Conservation (phyloP, 495 filamentous ascomycete genomes). For the Xeromyces bisporus region DNA sequence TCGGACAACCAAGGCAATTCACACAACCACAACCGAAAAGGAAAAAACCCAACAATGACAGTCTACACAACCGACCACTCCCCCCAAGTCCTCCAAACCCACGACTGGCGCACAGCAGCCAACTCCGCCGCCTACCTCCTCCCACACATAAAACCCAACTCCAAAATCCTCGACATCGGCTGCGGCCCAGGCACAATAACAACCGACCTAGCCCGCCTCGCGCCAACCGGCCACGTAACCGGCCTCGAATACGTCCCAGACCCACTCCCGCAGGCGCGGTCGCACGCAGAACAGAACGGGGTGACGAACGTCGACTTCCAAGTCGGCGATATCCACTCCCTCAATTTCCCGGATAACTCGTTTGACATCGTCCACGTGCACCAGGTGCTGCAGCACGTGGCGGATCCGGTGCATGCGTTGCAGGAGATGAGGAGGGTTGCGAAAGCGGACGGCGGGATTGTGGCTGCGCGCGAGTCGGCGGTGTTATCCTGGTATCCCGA, state of each 20-base stretch:
- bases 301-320: constrained; percentile 31
- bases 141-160: constrained; percentile 25
- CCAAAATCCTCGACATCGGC: constrained; percentile 39
- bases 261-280: constrained; percentile 25
- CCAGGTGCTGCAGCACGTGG: constrained; percentile 39
- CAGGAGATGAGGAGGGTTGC: constrained; percentile 33
- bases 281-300: constrained; percentile 18
- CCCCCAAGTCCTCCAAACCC: constrained; percentile 29
- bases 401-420: constrained; percentile 26
- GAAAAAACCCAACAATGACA: constrained; percentile 3
- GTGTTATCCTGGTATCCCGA: constrained; percentile 32
- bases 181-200: constrained; percentile 45
- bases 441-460: constrained; percentile 36
- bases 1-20: too few species aligned
- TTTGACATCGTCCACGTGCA: constrained; percentile 46
- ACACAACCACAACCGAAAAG: too few species aligned
- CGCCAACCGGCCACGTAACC: constrained; percentile 29
- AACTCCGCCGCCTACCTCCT: constrained; percentile 36
- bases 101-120: constrained; percentile 33
- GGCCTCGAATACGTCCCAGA: constrained; percentile 27
- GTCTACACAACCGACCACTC: constrained; percentile 36
- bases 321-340: constrained; percentile 28
- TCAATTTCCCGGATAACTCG: constrained; percentile 27
- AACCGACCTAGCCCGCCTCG: constrained; percentile 29
- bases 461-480: constrained; percentile 34